A percentile compares a stretch with the other conserved stretches of the same genome.
phyloP scores from a whole-genome alignment of 163 green algal genomes.

The Scenedesmus sp. region DNA sequence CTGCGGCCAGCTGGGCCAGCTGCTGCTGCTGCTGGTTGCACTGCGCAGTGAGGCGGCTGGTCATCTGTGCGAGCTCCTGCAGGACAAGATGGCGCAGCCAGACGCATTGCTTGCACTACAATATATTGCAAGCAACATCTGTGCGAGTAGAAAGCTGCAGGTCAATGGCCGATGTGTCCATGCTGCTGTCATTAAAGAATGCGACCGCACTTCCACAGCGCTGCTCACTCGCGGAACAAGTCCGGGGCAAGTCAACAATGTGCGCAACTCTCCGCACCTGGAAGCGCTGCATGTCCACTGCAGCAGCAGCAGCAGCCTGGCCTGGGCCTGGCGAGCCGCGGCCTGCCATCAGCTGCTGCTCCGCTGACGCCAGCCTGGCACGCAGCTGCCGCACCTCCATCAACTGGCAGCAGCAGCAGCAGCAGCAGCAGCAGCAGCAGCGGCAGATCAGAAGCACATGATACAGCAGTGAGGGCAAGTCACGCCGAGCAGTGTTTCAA shows the following conservation, averaged over 20 bases:
- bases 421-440: not conserved
- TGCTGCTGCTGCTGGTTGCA: conserved; percentile 50
- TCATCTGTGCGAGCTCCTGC: conserved; percentile 32
- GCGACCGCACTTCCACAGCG: no score
- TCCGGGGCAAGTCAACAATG: not conserved
- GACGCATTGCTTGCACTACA: no score
- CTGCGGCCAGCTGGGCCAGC: conserved; percentile 33
- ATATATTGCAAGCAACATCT: no score
- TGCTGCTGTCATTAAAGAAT: no score
- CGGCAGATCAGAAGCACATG: no score
- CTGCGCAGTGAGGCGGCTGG: conserved; percentile 18
- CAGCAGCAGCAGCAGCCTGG: conserved; percentile 3
- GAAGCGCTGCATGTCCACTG: conserved; percentile 18
- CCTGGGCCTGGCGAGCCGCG: not conserved
- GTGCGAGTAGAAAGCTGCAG: no score
- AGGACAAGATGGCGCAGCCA: not conserved
- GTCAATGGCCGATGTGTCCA: no score
- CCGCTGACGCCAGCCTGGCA: conserved; percentile 14
- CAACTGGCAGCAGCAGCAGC: conserved; percentile 16
- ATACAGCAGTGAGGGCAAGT: no score
- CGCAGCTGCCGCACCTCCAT: conserved; percentile 19
- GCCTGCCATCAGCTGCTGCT: conserved; percentile 37
- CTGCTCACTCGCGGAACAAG: no score
- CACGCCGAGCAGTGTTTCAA: not conserved
- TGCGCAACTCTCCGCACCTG: not conserved